Evolutionary conservation across 1,284 basidiomycete species (phyloP).

Genomic region (Xerocomus nothofagi): DNA sequence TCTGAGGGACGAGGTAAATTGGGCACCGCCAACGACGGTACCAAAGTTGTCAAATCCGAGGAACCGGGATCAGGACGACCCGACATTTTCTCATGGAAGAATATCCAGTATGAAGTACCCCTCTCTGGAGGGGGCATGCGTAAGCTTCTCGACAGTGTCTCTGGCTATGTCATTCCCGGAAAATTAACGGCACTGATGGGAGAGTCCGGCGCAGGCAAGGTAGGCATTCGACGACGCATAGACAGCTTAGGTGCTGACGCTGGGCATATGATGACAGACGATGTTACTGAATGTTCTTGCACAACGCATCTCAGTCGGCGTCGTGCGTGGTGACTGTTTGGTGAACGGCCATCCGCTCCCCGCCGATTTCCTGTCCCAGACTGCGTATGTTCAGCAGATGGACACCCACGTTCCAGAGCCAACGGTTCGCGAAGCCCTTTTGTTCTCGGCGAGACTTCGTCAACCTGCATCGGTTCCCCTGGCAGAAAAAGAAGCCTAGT

Average conservation of each 20-base stretch:
- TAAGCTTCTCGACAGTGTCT: constrained; percentile 80
- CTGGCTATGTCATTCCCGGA: constrained; percentile 81
- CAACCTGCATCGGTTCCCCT: constrained; percentile 72
- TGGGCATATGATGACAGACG: too few relatives aligned
- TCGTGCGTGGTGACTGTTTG: constrained; percentile 77
- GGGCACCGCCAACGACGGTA: too few relatives aligned
- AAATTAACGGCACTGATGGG: constrained; percentile 80
- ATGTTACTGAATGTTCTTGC: constrained; percentile 85
- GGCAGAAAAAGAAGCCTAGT: constrained; percentile 80
- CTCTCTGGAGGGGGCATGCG: too few relatives aligned
- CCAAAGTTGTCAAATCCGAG: too few relatives aligned
- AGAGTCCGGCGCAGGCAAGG: constrained; percentile 79
- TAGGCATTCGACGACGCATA: too few relatives aligned
- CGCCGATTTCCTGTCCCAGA: constrained; percentile 72
- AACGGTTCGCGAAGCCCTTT: constrained; percentile 84
- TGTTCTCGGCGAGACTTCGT: constrained; percentile 80
- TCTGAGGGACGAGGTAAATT: too few relatives aligned
- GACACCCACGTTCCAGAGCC: constrained; percentile 72
- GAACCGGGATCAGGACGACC: too few relatives aligned
- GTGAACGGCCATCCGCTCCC: constrained; percentile 77
- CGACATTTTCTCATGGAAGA: too few relatives aligned
- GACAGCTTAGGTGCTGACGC: too few relatives aligned
- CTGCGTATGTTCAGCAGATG: constrained; percentile 70
- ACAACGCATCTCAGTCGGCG: constrained; percentile 74
- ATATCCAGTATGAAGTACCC: too few relatives aligned